Base-by-base conservation (phyloP, 306 rosid species). In the Elaeagnus macrophylla region DNA sequence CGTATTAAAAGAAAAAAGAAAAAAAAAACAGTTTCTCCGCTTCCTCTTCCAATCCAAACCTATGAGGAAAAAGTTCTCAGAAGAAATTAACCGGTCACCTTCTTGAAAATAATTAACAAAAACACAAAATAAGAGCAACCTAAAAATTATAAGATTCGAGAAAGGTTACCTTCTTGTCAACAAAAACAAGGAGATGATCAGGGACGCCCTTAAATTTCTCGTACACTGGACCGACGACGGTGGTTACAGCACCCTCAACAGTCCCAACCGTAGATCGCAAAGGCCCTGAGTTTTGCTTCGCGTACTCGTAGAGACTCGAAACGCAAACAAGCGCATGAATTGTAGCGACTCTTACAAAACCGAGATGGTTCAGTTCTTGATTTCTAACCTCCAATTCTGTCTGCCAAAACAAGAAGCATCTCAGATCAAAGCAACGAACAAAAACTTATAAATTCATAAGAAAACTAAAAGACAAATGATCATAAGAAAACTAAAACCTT, bases 221-320 rank as follows among this genome's bases (percentile, higher is more conserved):
- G 58, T 68, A 75, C 9, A 84, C 94, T 2, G 94, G 97, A 36
- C 79, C 73, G 1, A 84, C 61, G 58, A 82, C 77, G 11, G 70
- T 35, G 72, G 78, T 79, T 32, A 73, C 86, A 7, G 83, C 67
- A 1, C 70, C 61, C 71, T 91, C 96, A 51, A 71, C 84, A 6
- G 77, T 74, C 56, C 69, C 75, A 37, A 82, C 86, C 1, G 83
- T 38, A 32, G 94, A 75, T 79, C 88, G 71, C 68, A 86, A 45
- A 67, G 91, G 73, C n/a, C 95, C 93, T 0, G 86, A 82, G 51
- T 84, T 86, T 50, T 67, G 73, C 73, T 86, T 91, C 10, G 89
- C 85, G 51, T 74, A 91, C 17, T 67, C 83, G 57, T 81, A 86
- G 39, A 91, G 73, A 75, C 62, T 71, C 53, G 79, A 76, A 13